These are phyloP conservation scores for Phascolomyces articulosus DNA, from an alignment of 371 early-diverging fungal genomes.

Conservation along the genomic window DNA sequence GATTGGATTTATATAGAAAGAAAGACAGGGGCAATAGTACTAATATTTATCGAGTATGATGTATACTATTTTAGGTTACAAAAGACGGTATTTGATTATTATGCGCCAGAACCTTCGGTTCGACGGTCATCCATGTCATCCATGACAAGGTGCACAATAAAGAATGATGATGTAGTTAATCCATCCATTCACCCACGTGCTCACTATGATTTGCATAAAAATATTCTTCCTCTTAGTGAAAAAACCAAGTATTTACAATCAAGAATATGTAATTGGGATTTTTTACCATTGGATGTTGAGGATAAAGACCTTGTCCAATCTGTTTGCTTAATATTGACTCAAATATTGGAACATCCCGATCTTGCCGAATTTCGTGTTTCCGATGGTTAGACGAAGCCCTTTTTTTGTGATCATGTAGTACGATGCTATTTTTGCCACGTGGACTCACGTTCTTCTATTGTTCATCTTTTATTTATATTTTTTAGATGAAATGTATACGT, in stretches of 20 bases:
- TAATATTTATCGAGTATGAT: too few species aligned
- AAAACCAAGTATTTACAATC: conserved; percentile 33
- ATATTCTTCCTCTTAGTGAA: conserved; percentile 23
- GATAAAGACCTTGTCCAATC: conserved; percentile 62
- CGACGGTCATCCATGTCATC: conserved; percentile 7
- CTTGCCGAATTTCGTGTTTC: conserved; percentile 57
- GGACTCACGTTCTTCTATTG: background rate
- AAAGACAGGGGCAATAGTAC: background rate
- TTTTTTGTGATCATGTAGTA: background rate
- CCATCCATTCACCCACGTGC: background rate
- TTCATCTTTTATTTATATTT: background rate
- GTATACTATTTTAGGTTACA: conserved; percentile 17
- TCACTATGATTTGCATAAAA: background rate
- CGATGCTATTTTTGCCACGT: conserved; percentile 12
- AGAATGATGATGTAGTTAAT: too few species aligned
- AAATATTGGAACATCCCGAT: conserved; percentile 62
- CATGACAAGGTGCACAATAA: conserved; percentile 17
- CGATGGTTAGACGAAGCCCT: conserved; percentile 49
- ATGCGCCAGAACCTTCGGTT: conserved; percentile 15
- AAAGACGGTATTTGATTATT: conserved; percentile 21
- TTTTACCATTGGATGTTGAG: conserved; percentile 57
- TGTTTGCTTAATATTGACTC: conserved; percentile 60
- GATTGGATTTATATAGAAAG: background rate
- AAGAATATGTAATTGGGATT: conserved; percentile 64
- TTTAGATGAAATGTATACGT: conserved; percentile 61